phyloP scores from a whole-genome alignment of 768 basidiomycete species.

The Serpula lacrymans region DNA sequence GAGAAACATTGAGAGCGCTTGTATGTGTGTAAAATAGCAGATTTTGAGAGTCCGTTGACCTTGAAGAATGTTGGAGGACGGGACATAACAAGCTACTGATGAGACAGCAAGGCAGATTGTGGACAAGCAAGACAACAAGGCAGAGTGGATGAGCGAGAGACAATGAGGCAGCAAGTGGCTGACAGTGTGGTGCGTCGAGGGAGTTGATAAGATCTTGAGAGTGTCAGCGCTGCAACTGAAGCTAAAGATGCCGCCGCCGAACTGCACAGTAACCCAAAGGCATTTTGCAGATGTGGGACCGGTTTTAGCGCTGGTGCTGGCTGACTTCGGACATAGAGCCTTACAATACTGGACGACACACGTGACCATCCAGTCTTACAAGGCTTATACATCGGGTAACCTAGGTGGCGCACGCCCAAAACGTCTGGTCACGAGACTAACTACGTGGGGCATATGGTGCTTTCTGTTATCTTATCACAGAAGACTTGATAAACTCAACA shows the following conservation, averaged over 20 bases:
- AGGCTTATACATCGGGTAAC: conserved; percentile 3
- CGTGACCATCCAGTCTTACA: not conserved
- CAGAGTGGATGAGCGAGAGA: not conserved
- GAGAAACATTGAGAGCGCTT: not conserved
- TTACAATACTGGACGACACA: not conserved
- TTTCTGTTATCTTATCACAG: too few relatives aligned
- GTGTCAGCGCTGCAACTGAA: not conserved
- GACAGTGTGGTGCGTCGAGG: not conserved
- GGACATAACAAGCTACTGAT: not conserved
- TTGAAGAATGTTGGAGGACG: not conserved
- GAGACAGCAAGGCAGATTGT: not conserved
- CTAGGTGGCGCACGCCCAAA: too few relatives aligned
- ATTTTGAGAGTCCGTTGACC: conserved; percentile 1
- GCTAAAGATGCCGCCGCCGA: not conserved
- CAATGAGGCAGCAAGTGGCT: conserved; percentile 2
- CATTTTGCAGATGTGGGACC: not conserved
- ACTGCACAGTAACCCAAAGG: not conserved
- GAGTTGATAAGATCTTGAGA: not conserved
- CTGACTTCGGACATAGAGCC: not conserved
- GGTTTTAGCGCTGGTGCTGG: not conserved
- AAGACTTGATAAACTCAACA: too few relatives aligned
- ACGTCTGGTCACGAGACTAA: too few relatives aligned
- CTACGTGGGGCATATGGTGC: too few relatives aligned
- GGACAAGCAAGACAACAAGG: not conserved
- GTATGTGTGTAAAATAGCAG: not conserved